Evolutionary conservation across 441 rosid species (phyloP), one percentile per base, ranked within the genome.

Genomic region (Metrosideros polymorpha): DNA sequence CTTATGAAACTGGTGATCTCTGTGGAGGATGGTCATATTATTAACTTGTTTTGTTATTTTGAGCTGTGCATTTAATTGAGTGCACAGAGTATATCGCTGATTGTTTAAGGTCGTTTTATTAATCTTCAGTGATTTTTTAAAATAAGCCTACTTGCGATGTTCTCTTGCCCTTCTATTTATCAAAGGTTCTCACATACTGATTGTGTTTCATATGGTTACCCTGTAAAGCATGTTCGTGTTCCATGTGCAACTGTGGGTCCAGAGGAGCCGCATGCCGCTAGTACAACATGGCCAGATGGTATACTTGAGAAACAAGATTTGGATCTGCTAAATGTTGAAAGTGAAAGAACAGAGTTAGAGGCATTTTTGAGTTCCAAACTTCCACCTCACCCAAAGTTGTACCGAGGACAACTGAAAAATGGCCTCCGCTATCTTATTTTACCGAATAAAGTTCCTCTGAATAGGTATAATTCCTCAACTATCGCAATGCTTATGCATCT

Each of bases 231-330:
- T 89, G 86, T 89, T 76, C 91, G 88, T 87, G 87, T 90, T 92
- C 92, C 93, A 2, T 82, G 89, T 90, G 98, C 99, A 63, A 94
- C 98, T 45, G 93, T 93, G 88, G 98, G 99, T 89, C 99, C 99
- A 51, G 98, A 95, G 89, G 99, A 96, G 93, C 99, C 99, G n/a
- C 99, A 96, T 92, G 99, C 98, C 29, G 91, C 98, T 57, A 92
- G 96, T 88, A 95, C 95, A 79, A 90, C 98, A 87, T 96, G 96
- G 91, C 98, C 98, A 17, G 98, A 95, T 89, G 95, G 96, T 53
- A 88, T 94, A 82, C 92, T 92, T 42, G 99, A 95, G 92, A 92
- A 94, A 86, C 98, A 94, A 87, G 96, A 94, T 85, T 61, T 92
- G 61, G 98, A 95, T 87, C 59, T 92, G 30, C 90, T 89, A 50